phyloP scores from a whole-genome alignment of 305 asterid species.

The Fraxinus velutina region DNA sequence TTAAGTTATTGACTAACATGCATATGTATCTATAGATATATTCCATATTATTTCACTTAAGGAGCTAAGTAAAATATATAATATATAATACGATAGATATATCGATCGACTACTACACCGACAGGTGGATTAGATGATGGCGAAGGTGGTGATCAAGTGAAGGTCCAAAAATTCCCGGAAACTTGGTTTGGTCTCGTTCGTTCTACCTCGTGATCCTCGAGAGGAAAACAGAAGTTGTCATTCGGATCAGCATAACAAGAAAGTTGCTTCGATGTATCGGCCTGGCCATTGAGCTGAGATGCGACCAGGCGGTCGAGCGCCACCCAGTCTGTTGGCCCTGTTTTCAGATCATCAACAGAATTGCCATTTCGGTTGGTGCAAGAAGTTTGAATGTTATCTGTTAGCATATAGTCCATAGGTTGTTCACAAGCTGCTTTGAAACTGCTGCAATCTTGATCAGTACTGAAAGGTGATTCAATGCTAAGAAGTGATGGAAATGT shows the following conservation, averaged over 20 bases:
- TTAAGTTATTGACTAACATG: background rate
- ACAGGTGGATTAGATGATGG: slow-evolving; percentile 75
- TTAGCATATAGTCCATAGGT: slow-evolving; percentile 19
- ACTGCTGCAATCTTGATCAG: slow-evolving; percentile 6
- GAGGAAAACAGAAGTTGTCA: slow-evolving; percentile 50
- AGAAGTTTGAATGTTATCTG: slow-evolving; percentile 9
- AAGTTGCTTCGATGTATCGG: slow-evolving; percentile 21
- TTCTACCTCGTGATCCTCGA: slow-evolving; percentile 28
- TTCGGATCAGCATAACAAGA: slow-evolving; percentile 18
- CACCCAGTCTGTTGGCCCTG: slow-evolving; percentile 50
- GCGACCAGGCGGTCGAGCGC: slow-evolving; percentile 79
- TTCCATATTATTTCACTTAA: background rate
- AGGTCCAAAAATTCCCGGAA: slow-evolving; percentile 63
- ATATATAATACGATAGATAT: background rate
- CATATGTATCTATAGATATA: background rate
- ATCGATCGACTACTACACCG: slow-evolving; percentile 34
- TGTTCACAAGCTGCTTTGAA: slow-evolving; percentile 12
- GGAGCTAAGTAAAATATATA: background rate
- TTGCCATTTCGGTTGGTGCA: background rate
- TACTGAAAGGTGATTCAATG: slow-evolving; percentile 11
- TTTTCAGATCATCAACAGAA: background rate
- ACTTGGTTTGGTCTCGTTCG: slow-evolving; percentile 28
- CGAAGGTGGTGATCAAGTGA: slow-evolving; percentile 50
- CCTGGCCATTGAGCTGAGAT: slow-evolving; percentile 74
- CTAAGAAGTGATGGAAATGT: slow-evolving; percentile 7